Evolutionary conservation across 305 asterid species (phyloP).

Genomic region (Solanum hybrid): DNA sequence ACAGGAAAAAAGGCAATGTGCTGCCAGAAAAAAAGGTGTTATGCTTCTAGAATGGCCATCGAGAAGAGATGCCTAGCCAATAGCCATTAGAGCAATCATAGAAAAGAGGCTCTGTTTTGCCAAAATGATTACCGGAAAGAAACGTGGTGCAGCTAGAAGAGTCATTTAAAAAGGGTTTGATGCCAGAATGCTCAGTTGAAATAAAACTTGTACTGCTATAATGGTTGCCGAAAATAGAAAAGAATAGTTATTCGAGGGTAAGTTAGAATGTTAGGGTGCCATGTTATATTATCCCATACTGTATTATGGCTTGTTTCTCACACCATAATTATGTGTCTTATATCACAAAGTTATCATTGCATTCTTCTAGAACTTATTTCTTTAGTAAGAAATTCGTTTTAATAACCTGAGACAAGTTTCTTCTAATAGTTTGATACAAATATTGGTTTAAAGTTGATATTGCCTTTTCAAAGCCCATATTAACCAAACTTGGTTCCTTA

Average conservation of each 20-base stretch:
- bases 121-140: neutral
- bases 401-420: neutral
- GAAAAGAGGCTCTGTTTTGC: neutral
- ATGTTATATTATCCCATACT: neutral
- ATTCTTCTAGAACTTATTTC: neutral
- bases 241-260: neutral
- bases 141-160: neutral
- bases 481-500: slow-evolving; percentile 2
- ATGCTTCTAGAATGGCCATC: neutral
- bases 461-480: neutral
- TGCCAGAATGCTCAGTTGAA: neutral
- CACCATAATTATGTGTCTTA: neutral
- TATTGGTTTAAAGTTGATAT: neutral
- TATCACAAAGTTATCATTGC: neutral
- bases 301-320: neutral
- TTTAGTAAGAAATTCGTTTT: neutral
- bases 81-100: neutral
- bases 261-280: neutral
- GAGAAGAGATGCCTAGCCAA: neutral
- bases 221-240: neutral
- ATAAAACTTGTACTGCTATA: neutral
- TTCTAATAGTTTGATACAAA: neutral
- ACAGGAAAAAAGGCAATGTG: neutral
- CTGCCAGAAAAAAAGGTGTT: neutral
- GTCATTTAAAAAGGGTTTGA: neutral